Evolutionary conservation across 2,329 filamentous ascomycete species (phyloP).

Genomic region (Huntiella decipiens): DNA sequence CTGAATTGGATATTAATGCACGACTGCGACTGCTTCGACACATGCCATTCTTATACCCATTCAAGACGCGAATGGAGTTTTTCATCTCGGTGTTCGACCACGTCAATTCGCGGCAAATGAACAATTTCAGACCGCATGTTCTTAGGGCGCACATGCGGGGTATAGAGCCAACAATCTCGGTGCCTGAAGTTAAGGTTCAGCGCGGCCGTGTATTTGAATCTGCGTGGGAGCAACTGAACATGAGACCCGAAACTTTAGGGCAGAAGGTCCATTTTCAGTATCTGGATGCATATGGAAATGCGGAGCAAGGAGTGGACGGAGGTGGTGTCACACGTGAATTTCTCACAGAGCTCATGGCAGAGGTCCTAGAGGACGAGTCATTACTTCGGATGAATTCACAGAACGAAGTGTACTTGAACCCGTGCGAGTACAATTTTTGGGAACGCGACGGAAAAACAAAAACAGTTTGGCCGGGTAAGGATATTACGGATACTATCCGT

Average conservation of each 20-base stretch:
- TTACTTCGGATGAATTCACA: constrained; percentile 64
- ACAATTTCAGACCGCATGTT: no score
- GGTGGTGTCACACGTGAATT: constrained; percentile 97
- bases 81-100: constrained; percentile 88
- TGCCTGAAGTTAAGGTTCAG: not conserved
- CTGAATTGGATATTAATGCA: constrained; percentile 41
- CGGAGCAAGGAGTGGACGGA: constrained; percentile 88
- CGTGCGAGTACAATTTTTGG: no score
- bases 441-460: no score
- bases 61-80: constrained; percentile 75
- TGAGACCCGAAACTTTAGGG: constrained; percentile 65
- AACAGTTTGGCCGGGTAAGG: no score
- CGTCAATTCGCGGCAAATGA: constrained; percentile 37
- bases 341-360: constrained; percentile 66
- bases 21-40: constrained; percentile 81
- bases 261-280: constrained; percentile 96
- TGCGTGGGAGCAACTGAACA: constrained; percentile 67
- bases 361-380: constrained; percentile 51
- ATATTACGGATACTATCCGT: no score
- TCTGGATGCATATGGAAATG: constrained; percentile 69
- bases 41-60: constrained; percentile 93
- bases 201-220: constrained; percentile 69
- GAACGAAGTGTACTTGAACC: constrained; percentile 40
- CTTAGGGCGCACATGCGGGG: constrained; percentile 22
- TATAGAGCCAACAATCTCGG: constrained; percentile 8